Conservation (phyloP, 208 protist genomes). For the Tritrichomonas musculus region DNA sequence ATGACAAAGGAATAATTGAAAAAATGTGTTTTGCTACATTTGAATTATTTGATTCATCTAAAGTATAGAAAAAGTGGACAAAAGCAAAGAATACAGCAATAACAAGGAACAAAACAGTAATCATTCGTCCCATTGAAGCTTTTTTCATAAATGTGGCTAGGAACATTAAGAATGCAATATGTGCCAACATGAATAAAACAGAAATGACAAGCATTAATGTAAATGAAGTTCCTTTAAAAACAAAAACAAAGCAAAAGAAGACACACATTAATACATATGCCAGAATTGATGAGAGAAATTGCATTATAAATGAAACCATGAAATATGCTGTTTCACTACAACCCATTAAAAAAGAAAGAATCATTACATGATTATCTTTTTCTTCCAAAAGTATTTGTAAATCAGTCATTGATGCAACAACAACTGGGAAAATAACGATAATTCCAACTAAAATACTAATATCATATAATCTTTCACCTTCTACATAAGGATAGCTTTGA, state of each 20-base stretch:
- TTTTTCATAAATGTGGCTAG: neutral
- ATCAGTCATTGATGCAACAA: neutral
- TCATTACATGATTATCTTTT: neutral
- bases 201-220: neutral
- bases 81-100: neutral
- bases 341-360: neutral
- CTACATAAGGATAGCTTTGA: no score
- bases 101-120: neutral
- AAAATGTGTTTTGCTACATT: neutral
- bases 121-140: neutral
- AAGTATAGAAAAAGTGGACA: neutral
- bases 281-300: neutral
- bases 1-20: neutral
- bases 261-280: neutral
- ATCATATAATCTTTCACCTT: no score
- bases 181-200: neutral
- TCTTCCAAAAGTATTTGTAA: neutral
- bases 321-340: neutral
- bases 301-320: neutral
- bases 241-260: neutral
- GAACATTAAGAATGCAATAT: neutral
- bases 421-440: no score
- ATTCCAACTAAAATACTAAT: no score
- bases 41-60: neutral
- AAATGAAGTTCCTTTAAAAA: neutral